Percentiles rank a stretch among this genome's conserved stretches.
phyloP scores from a whole-genome alignment of 345 rosid genomes.

The Psidium friedrichsthalianum region DNA sequence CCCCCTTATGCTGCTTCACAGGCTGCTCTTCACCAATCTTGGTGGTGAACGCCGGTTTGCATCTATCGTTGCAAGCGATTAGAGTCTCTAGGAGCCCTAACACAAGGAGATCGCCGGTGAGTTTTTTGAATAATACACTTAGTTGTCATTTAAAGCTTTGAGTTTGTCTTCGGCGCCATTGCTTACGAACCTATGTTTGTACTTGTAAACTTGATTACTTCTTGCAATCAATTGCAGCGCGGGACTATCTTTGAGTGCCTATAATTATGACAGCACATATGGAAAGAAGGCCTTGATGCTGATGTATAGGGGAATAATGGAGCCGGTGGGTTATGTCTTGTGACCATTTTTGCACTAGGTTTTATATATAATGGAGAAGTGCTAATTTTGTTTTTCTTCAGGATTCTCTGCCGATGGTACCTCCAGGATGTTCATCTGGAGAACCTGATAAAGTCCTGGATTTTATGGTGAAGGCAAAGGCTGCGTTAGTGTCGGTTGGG shows the following conservation, averaged over 20 bases:
- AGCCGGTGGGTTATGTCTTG: slow-evolving; percentile 39
- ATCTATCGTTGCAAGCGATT: slow-evolving; percentile 97
- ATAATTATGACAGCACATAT: slow-evolving; percentile 85
- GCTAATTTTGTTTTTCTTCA: slow-evolving; percentile 28
- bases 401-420: slow-evolving; percentile 86
- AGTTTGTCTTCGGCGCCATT: neutral
- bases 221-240: slow-evolving; percentile 43
- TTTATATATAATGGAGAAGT: neutral
- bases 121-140: slow-evolving; percentile 1
- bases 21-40: slow-evolving; percentile 83
- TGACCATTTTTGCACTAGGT: slow-evolving; percentile 1
- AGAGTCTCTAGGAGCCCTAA: slow-evolving; percentile 94
- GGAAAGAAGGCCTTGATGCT: slow-evolving; percentile 88
- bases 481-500: slow-evolving; percentile 97
- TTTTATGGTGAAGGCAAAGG: slow-evolving; percentile 77
- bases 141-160: neutral
- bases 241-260: slow-evolving; percentile 88
- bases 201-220: neutral
- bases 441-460: slow-evolving; percentile 75
- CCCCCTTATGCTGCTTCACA: slow-evolving; percentile 13
- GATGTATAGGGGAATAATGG: slow-evolving; percentile 98
- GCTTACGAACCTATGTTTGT: neutral
- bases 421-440: slow-evolving; percentile 89
- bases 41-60: slow-evolving; percentile 99
- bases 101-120: slow-evolving; percentile 97